Conservation (phyloP, 2,329 filamentous ascomycete genomes). For the Pyrenochaeta sp. region DNA sequence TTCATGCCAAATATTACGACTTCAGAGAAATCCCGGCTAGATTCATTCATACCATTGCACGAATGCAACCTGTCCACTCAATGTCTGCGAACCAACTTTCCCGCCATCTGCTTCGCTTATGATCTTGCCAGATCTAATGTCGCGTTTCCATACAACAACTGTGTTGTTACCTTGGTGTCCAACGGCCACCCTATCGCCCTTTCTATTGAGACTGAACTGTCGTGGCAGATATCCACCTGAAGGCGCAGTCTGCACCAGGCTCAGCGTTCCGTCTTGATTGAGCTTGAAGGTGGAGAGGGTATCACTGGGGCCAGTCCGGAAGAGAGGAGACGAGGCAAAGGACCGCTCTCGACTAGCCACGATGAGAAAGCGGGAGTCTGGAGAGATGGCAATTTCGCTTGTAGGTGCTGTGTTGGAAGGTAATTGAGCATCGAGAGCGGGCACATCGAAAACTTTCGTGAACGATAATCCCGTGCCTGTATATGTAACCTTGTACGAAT, state of each 20-base stretch:
- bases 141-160: conserved; percentile 68
- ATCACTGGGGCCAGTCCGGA: conserved; percentile 56
- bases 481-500: conserved; percentile 67
- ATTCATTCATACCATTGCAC: too few species aligned
- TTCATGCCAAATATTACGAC: too few species aligned
- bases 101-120: conserved; percentile 24
- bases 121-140: conserved; percentile 67
- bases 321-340: conserved; percentile 61
- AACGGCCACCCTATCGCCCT: conserved; percentile 71
- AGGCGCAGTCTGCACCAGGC: conserved; percentile 65
- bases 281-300: conserved; percentile 63
- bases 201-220: conserved; percentile 72
- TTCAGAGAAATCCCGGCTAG: too few species aligned
- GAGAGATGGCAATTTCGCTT: conserved; percentile 66
- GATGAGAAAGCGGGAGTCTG: conserved; percentile 67
- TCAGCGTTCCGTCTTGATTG: conserved; percentile 61
- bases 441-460: conserved; percentile 58
- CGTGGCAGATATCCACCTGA: conserved; percentile 72
- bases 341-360: conserved; percentile 73
- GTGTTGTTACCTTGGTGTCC: conserved; percentile 69
- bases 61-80: too few species aligned
- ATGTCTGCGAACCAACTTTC: too few species aligned
- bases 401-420: conserved; percentile 51
- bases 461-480: conserved; percentile 52
- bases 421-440: conserved; percentile 41